Base-by-base conservation (phyloP, 176 grass and related monocot species). In the Carex cristatella region DNA sequence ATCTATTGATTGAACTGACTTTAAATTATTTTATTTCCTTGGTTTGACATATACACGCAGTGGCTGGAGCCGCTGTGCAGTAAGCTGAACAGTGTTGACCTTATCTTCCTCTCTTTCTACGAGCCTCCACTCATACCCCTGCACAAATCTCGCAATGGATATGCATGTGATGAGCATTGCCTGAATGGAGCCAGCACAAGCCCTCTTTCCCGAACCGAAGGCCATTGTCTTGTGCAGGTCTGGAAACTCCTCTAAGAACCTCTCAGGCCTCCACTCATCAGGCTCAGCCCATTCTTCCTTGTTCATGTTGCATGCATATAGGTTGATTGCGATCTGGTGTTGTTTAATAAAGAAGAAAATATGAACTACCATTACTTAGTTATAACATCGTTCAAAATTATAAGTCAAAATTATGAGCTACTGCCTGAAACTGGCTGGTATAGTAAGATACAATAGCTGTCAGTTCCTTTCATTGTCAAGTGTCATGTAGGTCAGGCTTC, bases 281-380 rank as follows among this genome's bases (percentile, higher is more conserved):
- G 95, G 95, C 18, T 86, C 73, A 4, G 83, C 67, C 95, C 95
- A 94, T 2, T 90, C 91, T 2, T 48, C 81, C 46, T 88, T 93
- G 89, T 93, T 88, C 95, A 97, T 93, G 84, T 97, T 94, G 73
- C 94, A 98, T 13, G 71, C 95, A 4, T 94, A 93, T 28, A 98
- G 61, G 58, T 98, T 98, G 87, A 98, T 90, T 19, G 89, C 28
- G 28, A 97, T 66, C 92, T 97, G 68, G 35, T 38, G 81, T 54
- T 14, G 49, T 31, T 57, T 32, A 16, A 57, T 71, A 44, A 71
- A 44, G 15, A 51, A 57, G 23, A 76, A 11, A 71, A 16, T 5
- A 78, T 78, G 23, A 7, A 78, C 10, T 28, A 27, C 42, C 44
- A 51, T 71, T 49, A 74, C 70, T 78, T 28, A 32, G 2, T 32